Evolutionary conservation across 2,329 filamentous ascomycete species (phyloP).

Genomic region (Alternaria brassicae): DNA sequence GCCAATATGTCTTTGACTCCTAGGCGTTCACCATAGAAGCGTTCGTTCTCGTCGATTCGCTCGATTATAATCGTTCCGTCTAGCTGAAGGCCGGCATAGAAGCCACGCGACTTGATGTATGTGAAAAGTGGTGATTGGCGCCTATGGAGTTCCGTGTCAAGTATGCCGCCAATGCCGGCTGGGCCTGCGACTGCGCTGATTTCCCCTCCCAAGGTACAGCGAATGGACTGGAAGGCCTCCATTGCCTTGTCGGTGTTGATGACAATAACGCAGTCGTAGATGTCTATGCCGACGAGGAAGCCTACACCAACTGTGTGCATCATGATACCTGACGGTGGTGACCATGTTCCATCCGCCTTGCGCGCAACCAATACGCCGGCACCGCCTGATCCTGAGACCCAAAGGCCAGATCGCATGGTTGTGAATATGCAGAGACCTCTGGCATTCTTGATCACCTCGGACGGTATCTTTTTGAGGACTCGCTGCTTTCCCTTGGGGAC

Average conservation of each 20-base stretch:
- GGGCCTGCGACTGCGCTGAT: slow-evolving; percentile 79
- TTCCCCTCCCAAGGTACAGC: slow-evolving; percentile 82
- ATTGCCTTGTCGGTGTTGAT: slow-evolving; percentile 87
- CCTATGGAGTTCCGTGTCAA: slow-evolving; percentile 74
- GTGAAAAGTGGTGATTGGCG: slow-evolving; percentile 76
- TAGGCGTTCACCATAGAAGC: slow-evolving; percentile 77
- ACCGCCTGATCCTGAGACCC: slow-evolving; percentile 89
- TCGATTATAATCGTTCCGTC: slow-evolving; percentile 89
- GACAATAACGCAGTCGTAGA: slow-evolving; percentile 94
- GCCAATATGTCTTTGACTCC: slow-evolving; percentile 68
- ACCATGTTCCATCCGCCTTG: slow-evolving; percentile 87
- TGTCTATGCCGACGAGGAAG: slow-evolving; percentile 89
- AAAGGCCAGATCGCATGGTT: slow-evolving; percentile 91
- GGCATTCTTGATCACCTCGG: slow-evolving; percentile 82
- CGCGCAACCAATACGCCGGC: slow-evolving; percentile 86
- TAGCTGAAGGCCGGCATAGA: slow-evolving; percentile 85
- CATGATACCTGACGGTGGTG: slow-evolving; percentile 87
- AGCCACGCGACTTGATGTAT: slow-evolving; percentile 87
- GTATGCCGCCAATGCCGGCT: slow-evolving; percentile 74
- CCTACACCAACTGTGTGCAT: slow-evolving; percentile 88
- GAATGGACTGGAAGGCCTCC: slow-evolving; percentile 80
- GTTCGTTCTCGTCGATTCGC: slow-evolving; percentile 84
- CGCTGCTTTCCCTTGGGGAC: slow-evolving; percentile 68
- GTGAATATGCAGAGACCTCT: slow-evolving; percentile 94
- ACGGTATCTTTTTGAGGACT: slow-evolving; percentile 82